Percentiles rank a stretch among this genome's conserved stretches.
Conservation (phyloP, 345 rosid genomes). For the Bretschneidera sinensis region DNA sequence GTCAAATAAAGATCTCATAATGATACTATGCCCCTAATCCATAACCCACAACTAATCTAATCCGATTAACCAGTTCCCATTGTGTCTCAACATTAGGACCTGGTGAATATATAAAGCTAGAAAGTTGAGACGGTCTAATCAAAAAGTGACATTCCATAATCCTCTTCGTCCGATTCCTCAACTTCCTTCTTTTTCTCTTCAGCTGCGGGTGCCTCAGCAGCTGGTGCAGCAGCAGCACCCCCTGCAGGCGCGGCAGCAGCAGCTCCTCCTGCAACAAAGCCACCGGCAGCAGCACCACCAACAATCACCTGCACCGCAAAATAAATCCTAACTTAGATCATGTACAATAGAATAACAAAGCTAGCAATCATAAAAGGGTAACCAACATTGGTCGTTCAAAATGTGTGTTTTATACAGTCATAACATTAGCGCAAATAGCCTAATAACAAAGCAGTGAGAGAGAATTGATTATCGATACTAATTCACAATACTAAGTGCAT, state of each 20-base stretch:
- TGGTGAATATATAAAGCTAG: too few relatives aligned
- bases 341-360: too few relatives aligned
- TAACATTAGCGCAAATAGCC: too few relatives aligned
- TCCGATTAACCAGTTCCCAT: background rate
- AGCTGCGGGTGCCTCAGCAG: conserved; percentile 42
- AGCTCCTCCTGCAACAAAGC: conserved; percentile 42
- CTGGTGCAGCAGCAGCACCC: conserved; percentile 43
- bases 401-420: too few relatives aligned
- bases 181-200: conserved; percentile 61
- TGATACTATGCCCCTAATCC: background rate
- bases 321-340: too few relatives aligned
- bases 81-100: background rate
- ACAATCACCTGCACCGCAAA: conserved; percentile 36
- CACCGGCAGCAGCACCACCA: conserved; percentile 49
- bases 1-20: background rate
- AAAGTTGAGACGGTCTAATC: conserved; percentile 25
- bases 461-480: too few relatives aligned
- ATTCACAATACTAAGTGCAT: too few relatives aligned
- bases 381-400: too few relatives aligned
- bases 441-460: too few relatives aligned
- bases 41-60: background rate
- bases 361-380: too few relatives aligned
- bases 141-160: conserved; percentile 68
- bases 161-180: conserved; percentile 61
- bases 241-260: conserved; percentile 38